Conservation (phyloP, 2,329 filamentous ascomycete species). For the Paraconiothyrium brasiliense region DNA sequence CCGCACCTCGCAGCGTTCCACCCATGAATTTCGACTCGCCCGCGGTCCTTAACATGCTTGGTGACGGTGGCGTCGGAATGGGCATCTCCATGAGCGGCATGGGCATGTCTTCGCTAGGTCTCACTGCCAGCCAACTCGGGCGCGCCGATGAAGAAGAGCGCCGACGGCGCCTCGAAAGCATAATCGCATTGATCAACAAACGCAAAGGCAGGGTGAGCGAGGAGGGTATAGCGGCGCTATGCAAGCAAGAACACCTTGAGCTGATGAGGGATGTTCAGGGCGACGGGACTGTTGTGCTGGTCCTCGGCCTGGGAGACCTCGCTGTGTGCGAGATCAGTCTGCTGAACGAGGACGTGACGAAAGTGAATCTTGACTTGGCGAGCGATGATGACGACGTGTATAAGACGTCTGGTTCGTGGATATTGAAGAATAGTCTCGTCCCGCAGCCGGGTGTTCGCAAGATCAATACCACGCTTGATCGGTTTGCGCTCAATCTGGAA, state of each 20-base stretch:
- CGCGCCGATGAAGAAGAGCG: slow-evolving; percentile 64
- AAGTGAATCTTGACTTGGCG: slow-evolving; percentile 70
- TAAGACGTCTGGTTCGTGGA: slow-evolving; percentile 57
- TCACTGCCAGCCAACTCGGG: slow-evolving; percentile 49
- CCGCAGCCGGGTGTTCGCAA: slow-evolving; percentile 68
- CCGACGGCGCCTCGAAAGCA: slow-evolving; percentile 64
- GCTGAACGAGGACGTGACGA: slow-evolving; percentile 56
- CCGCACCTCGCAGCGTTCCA: slow-evolving; percentile 55
- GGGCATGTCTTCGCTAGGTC: slow-evolving; percentile 51
- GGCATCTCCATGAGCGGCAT: slow-evolving; percentile 47
- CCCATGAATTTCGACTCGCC: slow-evolving; percentile 54
- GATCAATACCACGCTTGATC: slow-evolving; percentile 74
- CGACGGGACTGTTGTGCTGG: slow-evolving; percentile 44
- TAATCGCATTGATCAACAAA: slow-evolving; percentile 72
- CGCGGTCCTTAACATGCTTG: slow-evolving; percentile 54
- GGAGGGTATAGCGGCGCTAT: slow-evolving; percentile 76
- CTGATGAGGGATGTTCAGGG: slow-evolving; percentile 43
- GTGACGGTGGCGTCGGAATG: slow-evolving; percentile 53
- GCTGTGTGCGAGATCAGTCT: slow-evolving; percentile 42
- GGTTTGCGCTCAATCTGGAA: slow-evolving; percentile 76
- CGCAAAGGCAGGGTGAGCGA: slow-evolving; percentile 77
- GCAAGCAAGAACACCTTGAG: slow-evolving; percentile 70
- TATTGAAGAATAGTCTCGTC: slow-evolving; percentile 72
- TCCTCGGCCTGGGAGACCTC: slow-evolving; percentile 48
- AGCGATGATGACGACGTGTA: slow-evolving; percentile 67